Percentiles rank a stretch among this genome's conserved stretches.
Evolutionary conservation across 2,329 filamentous ascomycete species (phyloP).

Genomic region (Exophiala dermatitidis): DNA sequence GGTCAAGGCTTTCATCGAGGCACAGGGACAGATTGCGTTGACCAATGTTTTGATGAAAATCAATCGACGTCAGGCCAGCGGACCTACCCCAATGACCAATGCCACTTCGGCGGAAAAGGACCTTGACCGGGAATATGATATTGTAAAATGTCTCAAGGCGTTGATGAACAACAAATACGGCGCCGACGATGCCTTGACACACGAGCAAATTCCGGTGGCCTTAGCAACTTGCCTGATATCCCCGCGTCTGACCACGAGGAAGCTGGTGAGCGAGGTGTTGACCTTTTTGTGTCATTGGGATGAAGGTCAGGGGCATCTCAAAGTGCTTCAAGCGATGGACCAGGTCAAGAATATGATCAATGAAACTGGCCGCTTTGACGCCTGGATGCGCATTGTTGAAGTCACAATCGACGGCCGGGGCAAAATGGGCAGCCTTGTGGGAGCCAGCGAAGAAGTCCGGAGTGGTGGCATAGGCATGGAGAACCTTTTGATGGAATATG

Average conservation of each 20-base stretch:
- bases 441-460: constrained; percentile 90
- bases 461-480: constrained; percentile 97
- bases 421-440: constrained; percentile 97
- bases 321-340: constrained; percentile 89
- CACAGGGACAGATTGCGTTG: constrained; percentile 90
- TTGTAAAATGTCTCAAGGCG: constrained; percentile 93
- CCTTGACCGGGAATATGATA: constrained; percentile 88
- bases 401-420: constrained; percentile 93
- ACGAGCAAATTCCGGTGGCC: constrained; percentile 84
- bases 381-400: constrained; percentile 97
- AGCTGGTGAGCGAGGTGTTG: constrained; percentile 89
- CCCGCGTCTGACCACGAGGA: constrained; percentile 80
- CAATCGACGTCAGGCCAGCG: constrained; percentile 74
- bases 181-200: constrained; percentile 84
- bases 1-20: constrained; percentile 95
- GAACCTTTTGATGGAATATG: constrained; percentile 98
- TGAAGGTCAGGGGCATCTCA: constrained; percentile 78
- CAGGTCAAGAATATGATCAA: constrained; percentile 78
- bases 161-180: constrained; percentile 99
- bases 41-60: constrained; percentile 91
- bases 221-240: constrained; percentile 82
- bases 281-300: constrained; percentile 96
- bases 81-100: constrained; percentile 57
- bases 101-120: constrained; percentile 62
- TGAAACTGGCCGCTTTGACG: constrained; percentile 92